Conservation (phyloP, 2,329 filamentous ascomycete species). For the Trichophyton mentagrophytes region DNA sequence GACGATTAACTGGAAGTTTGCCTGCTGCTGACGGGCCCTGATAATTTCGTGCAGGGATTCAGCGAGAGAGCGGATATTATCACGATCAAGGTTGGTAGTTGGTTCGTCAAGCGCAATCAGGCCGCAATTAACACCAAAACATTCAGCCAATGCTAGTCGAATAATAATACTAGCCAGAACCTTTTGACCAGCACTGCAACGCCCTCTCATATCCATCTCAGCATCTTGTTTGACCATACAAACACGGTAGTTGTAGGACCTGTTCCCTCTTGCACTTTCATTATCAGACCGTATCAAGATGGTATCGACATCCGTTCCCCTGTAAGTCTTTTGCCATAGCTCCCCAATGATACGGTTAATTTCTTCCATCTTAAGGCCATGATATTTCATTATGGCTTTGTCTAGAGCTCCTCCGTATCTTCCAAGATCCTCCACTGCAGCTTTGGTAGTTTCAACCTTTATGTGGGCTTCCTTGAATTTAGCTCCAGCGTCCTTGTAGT, state of each 20-base stretch:
- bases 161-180: constrained; percentile 96
- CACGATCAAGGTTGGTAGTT: constrained; percentile 87
- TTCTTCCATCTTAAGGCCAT: constrained; percentile 93
- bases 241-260: constrained; percentile 91
- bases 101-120: constrained; percentile 95
- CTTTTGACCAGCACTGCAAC: constrained; percentile 92
- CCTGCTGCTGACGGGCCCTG: constrained; percentile 64
- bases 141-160: constrained; percentile 86
- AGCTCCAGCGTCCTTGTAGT: constrained; percentile 69
- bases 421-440: constrained; percentile 77
- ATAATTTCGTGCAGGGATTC: constrained; percentile 80
- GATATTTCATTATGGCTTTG: constrained; percentile 94
- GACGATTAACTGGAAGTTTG: constrained; percentile 94
- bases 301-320: constrained; percentile 92
- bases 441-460: constrained; percentile 80
- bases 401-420: constrained; percentile 76
- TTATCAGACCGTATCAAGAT: constrained; percentile 90
- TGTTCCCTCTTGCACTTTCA: constrained; percentile 60
- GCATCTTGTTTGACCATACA: constrained; percentile 96
- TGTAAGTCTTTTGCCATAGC: constrained; percentile 94
- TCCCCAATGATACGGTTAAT: constrained; percentile 92
- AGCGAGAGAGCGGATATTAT: constrained; percentile 87
- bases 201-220: constrained; percentile 98
- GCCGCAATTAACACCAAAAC: constrained; percentile 90
- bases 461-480: constrained; percentile 83